These are phyloP conservation scores for Calonectria honghensis DNA, from an alignment of 2,329 filamentous ascomycete species.

Conservation along the genomic window DNA sequence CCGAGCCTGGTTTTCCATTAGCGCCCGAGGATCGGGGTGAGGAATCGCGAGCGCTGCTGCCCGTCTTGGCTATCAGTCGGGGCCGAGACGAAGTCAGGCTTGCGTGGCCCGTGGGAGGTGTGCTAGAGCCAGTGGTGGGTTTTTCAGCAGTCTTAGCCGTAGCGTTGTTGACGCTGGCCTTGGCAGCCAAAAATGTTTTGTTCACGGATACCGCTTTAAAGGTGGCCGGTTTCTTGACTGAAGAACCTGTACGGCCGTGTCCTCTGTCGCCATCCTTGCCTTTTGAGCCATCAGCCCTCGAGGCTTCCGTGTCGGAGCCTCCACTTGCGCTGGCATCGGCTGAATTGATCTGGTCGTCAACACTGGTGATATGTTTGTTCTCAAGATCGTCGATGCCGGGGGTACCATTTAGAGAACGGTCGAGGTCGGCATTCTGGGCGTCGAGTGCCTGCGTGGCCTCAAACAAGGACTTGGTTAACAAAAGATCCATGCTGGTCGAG, in stretches of 20 bases:
- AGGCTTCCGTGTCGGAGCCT: constrained; percentile 85
- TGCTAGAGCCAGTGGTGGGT: constrained; percentile 66
- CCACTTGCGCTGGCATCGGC: constrained; percentile 82
- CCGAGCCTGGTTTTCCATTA: constrained; percentile 76
- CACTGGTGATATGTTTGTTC: constrained; percentile 74
- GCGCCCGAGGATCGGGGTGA: constrained; percentile 64
- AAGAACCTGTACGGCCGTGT: constrained; percentile 74
- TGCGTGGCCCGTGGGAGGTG: constrained; percentile 67
- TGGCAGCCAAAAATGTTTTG: constrained; percentile 87
- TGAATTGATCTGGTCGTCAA: constrained; percentile 77
- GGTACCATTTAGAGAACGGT: constrained; percentile 70
- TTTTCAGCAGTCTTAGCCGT: constrained; percentile 72
- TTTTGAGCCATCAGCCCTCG: constrained; percentile 74
- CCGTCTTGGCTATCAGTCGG: constrained; percentile 85
- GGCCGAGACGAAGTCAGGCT: constrained; percentile 76
- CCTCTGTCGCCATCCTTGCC: constrained; percentile 74
- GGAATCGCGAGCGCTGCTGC: constrained; percentile 74
- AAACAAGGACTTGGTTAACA: constrained; percentile 43
- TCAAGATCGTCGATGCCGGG: constrained; percentile 70
- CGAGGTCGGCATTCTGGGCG: constrained; percentile 68
- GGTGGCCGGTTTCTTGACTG: constrained; percentile 83
- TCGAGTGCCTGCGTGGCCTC: constrained; percentile 57
- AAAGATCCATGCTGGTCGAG: constrained; percentile 29
- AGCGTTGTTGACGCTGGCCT: constrained; percentile 69
- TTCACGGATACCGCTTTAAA: constrained; percentile 93